These are phyloP conservation scores for Nemania sp. DNA, from an alignment of 2,329 filamentous ascomycete species.

Conservation along the genomic window DNA sequence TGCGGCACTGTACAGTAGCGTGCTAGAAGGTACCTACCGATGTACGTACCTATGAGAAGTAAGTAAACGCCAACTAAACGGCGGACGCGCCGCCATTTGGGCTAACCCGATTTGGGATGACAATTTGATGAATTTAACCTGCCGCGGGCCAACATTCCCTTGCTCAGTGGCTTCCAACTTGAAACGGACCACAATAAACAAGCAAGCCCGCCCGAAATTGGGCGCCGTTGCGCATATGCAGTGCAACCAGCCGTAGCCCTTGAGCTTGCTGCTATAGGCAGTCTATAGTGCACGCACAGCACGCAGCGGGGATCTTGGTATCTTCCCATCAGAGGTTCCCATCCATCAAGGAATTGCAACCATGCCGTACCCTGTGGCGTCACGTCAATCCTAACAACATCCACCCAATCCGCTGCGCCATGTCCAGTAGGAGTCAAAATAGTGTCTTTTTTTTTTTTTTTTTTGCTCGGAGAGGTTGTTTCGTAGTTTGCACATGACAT, in stretches of 20 bases:
- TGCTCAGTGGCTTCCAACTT: slow-evolving; percentile 31
- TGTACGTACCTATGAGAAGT: too few relatives aligned
- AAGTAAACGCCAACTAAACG: slow-evolving; percentile 7
- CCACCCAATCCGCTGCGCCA: slow-evolving; percentile 17
- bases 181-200: slow-evolving; percentile 37
- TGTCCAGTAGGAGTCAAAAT: slow-evolving; percentile 13
- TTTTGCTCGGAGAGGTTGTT: background rate
- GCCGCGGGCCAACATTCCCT: slow-evolving; percentile 13
- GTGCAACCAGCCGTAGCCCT: slow-evolving; percentile 32
- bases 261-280: background rate
- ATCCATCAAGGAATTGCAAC: background rate
- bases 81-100: slow-evolving; percentile 8
- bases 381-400: slow-evolving; percentile 17
- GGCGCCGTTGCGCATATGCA: slow-evolving; percentile 25
- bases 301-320: background rate
- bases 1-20: background rate
- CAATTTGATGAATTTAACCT: slow-evolving; percentile 19
- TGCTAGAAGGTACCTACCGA: background rate
- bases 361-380: slow-evolving; percentile 9
- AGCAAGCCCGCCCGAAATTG: slow-evolving; percentile 33
- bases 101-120: slow-evolving; percentile 16
- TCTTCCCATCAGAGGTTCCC: too few relatives aligned
- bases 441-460: too few relatives aligned
- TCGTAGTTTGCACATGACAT: background rate
- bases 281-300: background rate